Base-by-base conservation (phyloP, 2,329 filamentous ascomycete genomes). In the Clarireedia paspali region DNA sequence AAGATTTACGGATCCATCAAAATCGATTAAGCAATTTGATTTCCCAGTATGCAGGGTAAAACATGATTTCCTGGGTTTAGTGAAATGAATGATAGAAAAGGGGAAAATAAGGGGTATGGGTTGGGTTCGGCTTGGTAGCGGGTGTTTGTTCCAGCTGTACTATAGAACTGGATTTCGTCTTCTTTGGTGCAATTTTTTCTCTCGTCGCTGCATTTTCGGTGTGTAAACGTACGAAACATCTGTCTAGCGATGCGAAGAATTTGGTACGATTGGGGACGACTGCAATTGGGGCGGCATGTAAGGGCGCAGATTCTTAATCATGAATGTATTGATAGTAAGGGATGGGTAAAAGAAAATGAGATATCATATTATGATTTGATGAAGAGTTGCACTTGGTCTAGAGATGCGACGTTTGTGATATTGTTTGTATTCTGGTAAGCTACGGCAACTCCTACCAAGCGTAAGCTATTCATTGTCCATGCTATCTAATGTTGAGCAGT, bases 1-100 rank as follows among this genome's bases (percentile, higher is more conserved):
- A 92, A 88, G 71, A 99, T 99, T 59, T 99, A 99, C 72, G 77
- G 84, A 24, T 96, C 91, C n/a, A 95, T 99, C 75, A 99, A 99
- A 78, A 91, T 99, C 62, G 94, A 99, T 70, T 99, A 63, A 57
- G 30, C 26, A n/a, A 15, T 27, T 26, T 47, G 14, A 26, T 14
- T 15, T 23, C 17, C 14, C 5, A 15, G 20, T 24, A 12, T 15
- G 20, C 23, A 24, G 24, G 26, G 15, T 10, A 4, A 47, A 44
- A 12, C 12, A 44, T 23, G 40, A 44, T 26, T 27, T 26, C 10
- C 10, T 23, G 20, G 44, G 44, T 47, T 14, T 12, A 12, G 30
- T 34, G 30, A 12, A 44, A 17, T 23, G 23, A 20, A 44, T 44
- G 39, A 42, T 42, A 42, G 15, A 42, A 17, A 20, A 12, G 12